Base-by-base conservation (phyloP, 768 basidiomycete species). In the Rhizopogon sp. region DNA sequence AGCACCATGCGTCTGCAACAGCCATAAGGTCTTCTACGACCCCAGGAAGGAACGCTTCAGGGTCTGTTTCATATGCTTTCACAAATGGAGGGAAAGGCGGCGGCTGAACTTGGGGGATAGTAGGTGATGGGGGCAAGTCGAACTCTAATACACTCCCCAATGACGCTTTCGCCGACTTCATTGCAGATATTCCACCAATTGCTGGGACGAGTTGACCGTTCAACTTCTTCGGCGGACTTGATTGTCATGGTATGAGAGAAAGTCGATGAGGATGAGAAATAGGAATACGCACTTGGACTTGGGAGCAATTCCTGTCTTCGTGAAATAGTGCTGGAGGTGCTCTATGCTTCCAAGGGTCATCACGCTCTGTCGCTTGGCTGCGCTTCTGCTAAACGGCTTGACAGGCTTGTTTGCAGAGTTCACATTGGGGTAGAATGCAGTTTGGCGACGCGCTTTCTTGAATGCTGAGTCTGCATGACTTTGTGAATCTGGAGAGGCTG, bases 291-390 rank as follows among this genome's bases (percentile, higher is more conserved):
- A 88, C 92, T 82, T 81, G 71, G 79, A 79, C 74, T 85, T 83
- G 35, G 87, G 77, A 25, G 78, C 79, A 53, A 93, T 79, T 2
- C 91, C 91, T 0, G 89, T 84, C 79, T 93, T 93, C 7, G 90
- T 91, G 64, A 95, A 98, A 67, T 94, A 95, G 64, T 94, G 87
- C 71, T 98, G 95, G 41, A 98, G 80, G 67, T 97, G 91, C 66
- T 96, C 90, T 61, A 98, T 98, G 66, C 91, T 93, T n/a, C 94
- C 94, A 16, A 98, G 73, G 0, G 92, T 84, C 84, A 95, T 88
- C 17, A 98, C 94, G 62, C 90, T 93, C 69, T 93, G 90, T 42
- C 95, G 83, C 72, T 94, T 96, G 4, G 92, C 91, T 0, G 95
- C 95, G 57, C 89, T 92, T 58, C 88, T 77, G 62, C 88, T 90